Conservation (phyloP, 148 eudicot species). For the Amaranthus palmeri region DNA sequence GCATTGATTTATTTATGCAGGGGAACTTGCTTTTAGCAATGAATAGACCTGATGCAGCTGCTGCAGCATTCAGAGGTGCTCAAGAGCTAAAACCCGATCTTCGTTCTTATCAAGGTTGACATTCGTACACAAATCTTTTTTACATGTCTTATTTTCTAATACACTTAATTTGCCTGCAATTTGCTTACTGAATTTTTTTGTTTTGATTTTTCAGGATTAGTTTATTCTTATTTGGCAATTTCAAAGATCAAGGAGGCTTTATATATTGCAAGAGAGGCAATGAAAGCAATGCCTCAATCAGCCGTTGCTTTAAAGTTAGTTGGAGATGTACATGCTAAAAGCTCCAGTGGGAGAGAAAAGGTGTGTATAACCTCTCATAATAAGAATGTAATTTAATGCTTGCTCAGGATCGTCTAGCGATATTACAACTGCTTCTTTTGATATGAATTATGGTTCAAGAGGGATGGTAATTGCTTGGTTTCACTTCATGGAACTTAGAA, state of each 20-base stretch:
- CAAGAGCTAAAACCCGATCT: constrained; percentile 93
- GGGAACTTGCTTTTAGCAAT: constrained; percentile 82
- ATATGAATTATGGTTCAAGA: not conserved
- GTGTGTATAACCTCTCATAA: constrained; percentile 27
- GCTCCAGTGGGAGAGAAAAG: constrained; percentile 87
- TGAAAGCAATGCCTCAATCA: constrained; percentile 96
- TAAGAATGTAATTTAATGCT: not conserved
- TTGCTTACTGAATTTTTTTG: not conserved
- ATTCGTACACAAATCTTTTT: not conserved
- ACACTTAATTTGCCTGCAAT: not conserved
- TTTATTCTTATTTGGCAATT: constrained; percentile 80
- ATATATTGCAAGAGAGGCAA: constrained; percentile 88
- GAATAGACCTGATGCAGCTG: constrained; percentile 93
- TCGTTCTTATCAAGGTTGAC: constrained; percentile 90
- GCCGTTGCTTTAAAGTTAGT: constrained; percentile 92
- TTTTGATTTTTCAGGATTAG: constrained; percentile 55
- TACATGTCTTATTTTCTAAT: not conserved
- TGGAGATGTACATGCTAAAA: constrained; percentile 95
- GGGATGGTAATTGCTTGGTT: not conserved
- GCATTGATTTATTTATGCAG: constrained; percentile 32
- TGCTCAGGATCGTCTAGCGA: not conserved
- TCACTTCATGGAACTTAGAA: too few relatives aligned
- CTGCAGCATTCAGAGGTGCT: constrained; percentile 73
- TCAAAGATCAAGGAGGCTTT: constrained; percentile 92
- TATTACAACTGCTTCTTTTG: not conserved